phyloP scores from a whole-genome alignment of 2,329 filamentous ascomycete species.

The Ascochyta pisi region DNA sequence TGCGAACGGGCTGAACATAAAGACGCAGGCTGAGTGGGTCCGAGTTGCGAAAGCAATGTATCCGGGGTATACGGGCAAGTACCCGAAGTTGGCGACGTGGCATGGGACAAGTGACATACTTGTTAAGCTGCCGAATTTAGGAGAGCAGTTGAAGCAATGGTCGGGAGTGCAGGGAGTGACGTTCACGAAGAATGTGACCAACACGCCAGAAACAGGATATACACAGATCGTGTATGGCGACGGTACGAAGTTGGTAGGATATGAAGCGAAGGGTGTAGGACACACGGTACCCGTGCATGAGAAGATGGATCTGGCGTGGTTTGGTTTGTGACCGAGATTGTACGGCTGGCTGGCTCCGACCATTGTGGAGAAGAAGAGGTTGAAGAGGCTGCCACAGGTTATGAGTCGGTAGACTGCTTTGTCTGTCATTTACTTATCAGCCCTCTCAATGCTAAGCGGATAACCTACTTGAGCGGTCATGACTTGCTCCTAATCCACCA shows the following conservation, averaged over 20 bases:
- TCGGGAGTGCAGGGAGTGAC: slow-evolving; percentile 30
- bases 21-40: slow-evolving; percentile 40
- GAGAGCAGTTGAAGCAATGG: slow-evolving; percentile 41
- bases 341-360: not conserved
- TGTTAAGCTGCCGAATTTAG: slow-evolving; percentile 35
- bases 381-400: no score
- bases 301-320: slow-evolving; percentile 12
- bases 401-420: no score
- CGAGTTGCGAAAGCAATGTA: slow-evolving; percentile 44
- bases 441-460: no score
- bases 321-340: slow-evolving; percentile 1
- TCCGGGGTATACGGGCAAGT: slow-evolving; percentile 45
- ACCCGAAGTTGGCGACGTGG: slow-evolving; percentile 47
- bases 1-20: slow-evolving; percentile 27
- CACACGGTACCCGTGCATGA: slow-evolving; percentile 33
- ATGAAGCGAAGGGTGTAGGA: slow-evolving; percentile 32
- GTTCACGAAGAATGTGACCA: slow-evolving; percentile 23
- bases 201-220: slow-evolving; percentile 33
- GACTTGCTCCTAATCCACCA: no score
- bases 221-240: slow-evolving; percentile 38
- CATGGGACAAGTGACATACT: slow-evolving; percentile 47
- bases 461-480: no score
- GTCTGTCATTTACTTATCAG: no score
- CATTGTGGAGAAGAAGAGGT: no score
- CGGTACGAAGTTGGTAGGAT: slow-evolving; percentile 34